Percentiles rank a stretch among this genome's conserved stretches.
These are phyloP conservation scores for Thielaviopsis ethacetica DNA, from an alignment of 2,329 filamentous ascomycete genomes.

Conservation along the genomic window DNA sequence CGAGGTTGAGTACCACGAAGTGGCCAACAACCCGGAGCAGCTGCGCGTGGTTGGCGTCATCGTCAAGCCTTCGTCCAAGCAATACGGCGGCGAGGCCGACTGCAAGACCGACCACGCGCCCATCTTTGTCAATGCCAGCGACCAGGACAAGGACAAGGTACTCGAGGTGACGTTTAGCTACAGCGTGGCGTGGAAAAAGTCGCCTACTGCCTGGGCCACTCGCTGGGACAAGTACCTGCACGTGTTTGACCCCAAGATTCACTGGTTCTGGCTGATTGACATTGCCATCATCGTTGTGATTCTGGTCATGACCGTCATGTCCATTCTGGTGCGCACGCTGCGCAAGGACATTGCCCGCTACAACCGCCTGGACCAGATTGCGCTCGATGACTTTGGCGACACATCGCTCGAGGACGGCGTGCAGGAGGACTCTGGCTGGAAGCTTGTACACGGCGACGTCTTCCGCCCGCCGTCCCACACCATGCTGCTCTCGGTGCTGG, in stretches of 20 bases:
- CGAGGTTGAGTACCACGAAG: slow-evolving; percentile 76
- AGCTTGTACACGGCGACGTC: slow-evolving; percentile 91
- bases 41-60: slow-evolving; percentile 84
- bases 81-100: slow-evolving; percentile 40
- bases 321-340: slow-evolving; percentile 75
- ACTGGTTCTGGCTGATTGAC: slow-evolving; percentile 97
- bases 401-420: slow-evolving; percentile 75
- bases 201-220: slow-evolving; percentile 80
- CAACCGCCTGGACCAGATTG: slow-evolving; percentile 84
- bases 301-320: slow-evolving; percentile 76
- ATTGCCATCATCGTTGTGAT: slow-evolving; percentile 91
- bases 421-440: slow-evolving; percentile 97
- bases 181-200: slow-evolving; percentile 76
- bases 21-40: slow-evolving; percentile 43
- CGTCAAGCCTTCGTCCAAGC: slow-evolving; percentile 64
- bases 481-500: slow-evolving; percentile 68
- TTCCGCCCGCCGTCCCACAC: slow-evolving; percentile 78
- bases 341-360: slow-evolving; percentile 94
- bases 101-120: slow-evolving; percentile 43
- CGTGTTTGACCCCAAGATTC: slow-evolving; percentile 93
- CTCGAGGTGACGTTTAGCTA: slow-evolving; percentile 69
- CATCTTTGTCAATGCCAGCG: slow-evolving; percentile 47
- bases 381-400: slow-evolving; percentile 73
- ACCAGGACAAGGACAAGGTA: slow-evolving; percentile 29
- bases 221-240: slow-evolving; percentile 98